These are phyloP conservation scores for Mycena pura DNA, from an alignment of 768 basidiomycete species.

Conservation along the genomic window DNA sequence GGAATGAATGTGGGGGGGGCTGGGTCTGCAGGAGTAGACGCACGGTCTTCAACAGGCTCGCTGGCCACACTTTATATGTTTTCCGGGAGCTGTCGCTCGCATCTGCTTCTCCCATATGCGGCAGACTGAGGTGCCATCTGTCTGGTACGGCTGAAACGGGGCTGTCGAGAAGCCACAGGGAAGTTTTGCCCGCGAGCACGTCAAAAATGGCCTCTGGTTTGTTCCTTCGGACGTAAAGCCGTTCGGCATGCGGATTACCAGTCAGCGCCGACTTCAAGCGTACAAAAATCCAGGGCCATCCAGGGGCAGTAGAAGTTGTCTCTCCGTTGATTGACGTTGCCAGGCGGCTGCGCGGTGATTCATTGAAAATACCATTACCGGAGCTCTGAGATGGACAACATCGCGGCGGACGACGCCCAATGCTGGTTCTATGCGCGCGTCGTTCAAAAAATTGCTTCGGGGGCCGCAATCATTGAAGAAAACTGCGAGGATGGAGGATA, in stretches of 20 bases:
- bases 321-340: slow-evolving; percentile 15
- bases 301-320: slow-evolving; percentile 6
- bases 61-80: slow-evolving; percentile 7
- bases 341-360: slow-evolving; percentile 11
- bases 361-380: background rate
- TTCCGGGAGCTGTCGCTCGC: background rate
- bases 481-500: no score
- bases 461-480: background rate
- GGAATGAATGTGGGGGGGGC: background rate
- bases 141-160: slow-evolving; percentile 1
- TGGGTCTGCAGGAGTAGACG: slow-evolving; percentile 9
- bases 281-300: slow-evolving; percentile 16
- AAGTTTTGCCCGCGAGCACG: background rate
- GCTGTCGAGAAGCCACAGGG: background rate
- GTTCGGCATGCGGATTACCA: slow-evolving; percentile 4
- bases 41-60: slow-evolving; percentile 13
- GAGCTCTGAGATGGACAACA: no score
- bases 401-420: no score
- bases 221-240: background rate
- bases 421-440: no score
- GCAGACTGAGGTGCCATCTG: slow-evolving; percentile 16
- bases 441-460: no score
- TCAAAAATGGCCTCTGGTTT: background rate
- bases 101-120: background rate
- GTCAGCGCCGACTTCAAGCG: background rate